A percentile compares a stretch with the other conserved stretches of the same genome.
phyloP scores from a whole-genome alignment of 1,284 basidiomycete species.

The Singerocomus inundabilis region DNA sequence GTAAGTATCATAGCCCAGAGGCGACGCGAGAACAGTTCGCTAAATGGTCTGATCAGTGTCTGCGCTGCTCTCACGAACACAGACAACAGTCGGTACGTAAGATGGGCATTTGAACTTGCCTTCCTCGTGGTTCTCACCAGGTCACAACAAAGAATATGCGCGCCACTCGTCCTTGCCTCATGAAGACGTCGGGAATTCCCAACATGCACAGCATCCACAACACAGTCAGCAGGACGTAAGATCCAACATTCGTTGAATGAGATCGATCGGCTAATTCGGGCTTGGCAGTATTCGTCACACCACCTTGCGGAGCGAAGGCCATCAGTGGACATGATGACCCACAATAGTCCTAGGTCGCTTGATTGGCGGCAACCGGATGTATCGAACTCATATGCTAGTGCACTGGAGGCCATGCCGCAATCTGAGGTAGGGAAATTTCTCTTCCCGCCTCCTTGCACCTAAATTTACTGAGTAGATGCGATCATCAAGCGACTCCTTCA shows the following conservation, averaged over 20 bases:
- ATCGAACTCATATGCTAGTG: slow-evolving; percentile 44
- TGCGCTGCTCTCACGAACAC: slow-evolving; percentile 51
- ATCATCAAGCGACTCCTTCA: slow-evolving; percentile 44
- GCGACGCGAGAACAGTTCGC: slow-evolving; percentile 14
- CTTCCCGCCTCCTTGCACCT: slow-evolving; percentile 16
- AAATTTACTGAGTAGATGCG: slow-evolving; percentile 37
- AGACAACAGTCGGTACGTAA: slow-evolving; percentile 37
- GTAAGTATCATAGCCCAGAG: slow-evolving; percentile 39
- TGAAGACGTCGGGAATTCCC: slow-evolving; percentile 33
- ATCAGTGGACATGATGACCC: slow-evolving; percentile 35
- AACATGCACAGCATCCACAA: slow-evolving; percentile 31
- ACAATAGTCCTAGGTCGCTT: slow-evolving; percentile 44
- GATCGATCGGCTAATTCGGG: slow-evolving; percentile 21
- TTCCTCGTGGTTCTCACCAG: slow-evolving; percentile 23
- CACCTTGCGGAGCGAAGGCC: slow-evolving; percentile 34
- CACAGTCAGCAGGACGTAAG: slow-evolving; percentile 37
- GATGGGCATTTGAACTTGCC: slow-evolving; percentile 9
- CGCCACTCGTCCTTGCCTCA: slow-evolving; percentile 33
- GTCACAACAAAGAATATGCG: slow-evolving; percentile 30
- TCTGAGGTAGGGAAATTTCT: slow-evolving; percentile 45
- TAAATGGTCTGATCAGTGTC: slow-evolving; percentile 41
- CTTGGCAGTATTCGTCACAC: slow-evolving; percentile 33
- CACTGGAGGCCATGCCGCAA: slow-evolving; percentile 43
- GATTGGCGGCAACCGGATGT: slow-evolving; percentile 53
- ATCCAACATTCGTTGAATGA: slow-evolving; percentile 18